Base-by-base conservation (phyloP, 73 alveolate species). In the Paramecium sexaurelia region DNA sequence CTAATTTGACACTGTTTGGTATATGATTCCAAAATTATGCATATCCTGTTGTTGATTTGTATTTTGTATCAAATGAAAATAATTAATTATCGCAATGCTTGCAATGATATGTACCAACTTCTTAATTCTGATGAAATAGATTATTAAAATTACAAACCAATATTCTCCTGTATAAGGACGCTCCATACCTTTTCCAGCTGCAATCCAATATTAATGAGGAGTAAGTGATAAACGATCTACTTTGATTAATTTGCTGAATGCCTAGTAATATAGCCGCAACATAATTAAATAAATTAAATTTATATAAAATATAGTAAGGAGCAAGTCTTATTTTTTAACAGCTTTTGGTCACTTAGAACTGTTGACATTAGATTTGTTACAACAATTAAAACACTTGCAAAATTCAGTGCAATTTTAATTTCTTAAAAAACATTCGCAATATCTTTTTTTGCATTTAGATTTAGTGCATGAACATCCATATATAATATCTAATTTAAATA, bases 141-240 rank as follows among this genome's bases (percentile, higher is more conserved):
- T 24, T 78, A 29, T 39, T 7, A 22, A 39, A 20, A 15, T 78
- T 78, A 78, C 90, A 78, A 78, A 78, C 90, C 90, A 78, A 78
- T 78, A 78, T 33, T 45, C 73, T 43, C 90, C 90, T 19, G 90
- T 78, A 43, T 78, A 78, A 7, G 90, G 90, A 2, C 90, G 45
- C 19, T 78, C 90, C 90, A 78, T 78, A 4, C 90, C 90, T 33
- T 78, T 78, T 1, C 90, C 90, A 26, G 55, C 73, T 0, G 90
- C 90, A 20, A 78, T 45, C 90, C 90, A 78, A 78, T 78, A 78
- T 78, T 78, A 15, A 39, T 78, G 90, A 10, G 90, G 90, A 78
- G 75, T 78, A n/a, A 78, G n/a, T 1, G 73, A 9, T 20, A 78
- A 43, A 20, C 75, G 35, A 78, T 78, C 90, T 4, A 73, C 67